phyloP scores from a whole-genome alignment of 2,329 filamentous ascomycete species.

The Monilinia fructigena region DNA sequence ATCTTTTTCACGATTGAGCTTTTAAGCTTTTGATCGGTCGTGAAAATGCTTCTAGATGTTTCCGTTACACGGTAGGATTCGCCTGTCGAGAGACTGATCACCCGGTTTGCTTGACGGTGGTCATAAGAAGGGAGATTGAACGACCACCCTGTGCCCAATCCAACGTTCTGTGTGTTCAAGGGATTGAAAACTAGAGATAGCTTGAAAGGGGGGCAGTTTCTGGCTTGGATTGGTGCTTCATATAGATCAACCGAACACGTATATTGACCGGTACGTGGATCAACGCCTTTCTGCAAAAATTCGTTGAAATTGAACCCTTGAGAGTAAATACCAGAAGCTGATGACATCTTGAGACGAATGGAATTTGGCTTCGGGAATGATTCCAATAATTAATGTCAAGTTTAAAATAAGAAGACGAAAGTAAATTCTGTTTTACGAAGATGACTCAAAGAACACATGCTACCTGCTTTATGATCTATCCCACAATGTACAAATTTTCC shows the following conservation, averaged over 20 bases:
- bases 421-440: neutral
- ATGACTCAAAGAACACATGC: neutral
- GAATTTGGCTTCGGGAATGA: neutral
- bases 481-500: neutral
- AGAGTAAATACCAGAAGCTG: constrained; percentile 12
- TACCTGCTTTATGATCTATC: neutral
- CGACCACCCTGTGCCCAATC: constrained; percentile 16
- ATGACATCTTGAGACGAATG: neutral
- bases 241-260: constrained; percentile 13
- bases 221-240: constrained; percentile 17
- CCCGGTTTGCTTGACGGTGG: constrained; percentile 13
- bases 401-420: neutral
- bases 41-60: constrained; percentile 3
- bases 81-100: constrained; percentile 6
- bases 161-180: constrained; percentile 8
- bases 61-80: constrained; percentile 17
- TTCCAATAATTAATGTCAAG: neutral
- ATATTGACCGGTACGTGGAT: constrained; percentile 19
- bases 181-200: constrained; percentile 15
- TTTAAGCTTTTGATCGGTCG: constrained; percentile 13
- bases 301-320: constrained; percentile 17
- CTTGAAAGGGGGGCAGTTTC: constrained; percentile 20
- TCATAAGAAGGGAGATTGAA: constrained; percentile 19
- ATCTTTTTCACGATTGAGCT: constrained; percentile 10
- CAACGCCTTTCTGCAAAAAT: constrained; percentile 19